Base-by-base conservation (phyloP, 345 rosid species). In the Bruguiera parviflora region DNA sequence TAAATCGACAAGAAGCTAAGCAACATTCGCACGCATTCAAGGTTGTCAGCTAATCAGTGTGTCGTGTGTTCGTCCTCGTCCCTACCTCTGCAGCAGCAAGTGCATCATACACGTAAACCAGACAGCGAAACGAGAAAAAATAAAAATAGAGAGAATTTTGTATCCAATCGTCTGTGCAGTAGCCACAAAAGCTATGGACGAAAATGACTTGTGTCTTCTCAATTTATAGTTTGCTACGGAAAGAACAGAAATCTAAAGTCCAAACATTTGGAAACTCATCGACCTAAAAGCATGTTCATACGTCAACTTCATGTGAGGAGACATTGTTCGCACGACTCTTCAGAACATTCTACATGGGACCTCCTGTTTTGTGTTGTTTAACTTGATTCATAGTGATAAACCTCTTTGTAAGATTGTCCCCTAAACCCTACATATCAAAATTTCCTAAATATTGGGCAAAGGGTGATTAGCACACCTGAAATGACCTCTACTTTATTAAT, bases 301-400 rank as follows among this genome's bases (percentile, higher is more conserved):
- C 96, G 97, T 83, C 97, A 92, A 95, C 63, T 89, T 95, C 98
- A 90, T 86, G 75, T 87, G 92, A 31, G 99, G 99, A 4, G 89
- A 70, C 73, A 87, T 95, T 90, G 77, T 95, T 92, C 0, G 88
- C 97, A 1, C 81, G 88, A 18, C 99, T 96, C 83, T 90, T 90
- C 63, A 95, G 72, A 67, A 92, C 94, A 61, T 96, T 90, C 99
- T 98, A 92, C 97, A 88, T 90, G 5, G 91, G 86, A 73, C 88
- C 97, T 77, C 86, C 97, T 35, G 67, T 51, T 76, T 69, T 79
- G 69, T 92, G 92, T 77, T 82, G 78, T 78, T 90, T 92, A 29
- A 92, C 97, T 83, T 90, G 92, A 64, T 74, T 77, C 89, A 82
- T 83, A 18, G 94, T 47, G 21, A 95, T 87, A 67, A 77, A 85